Evolutionary conservation across 345 rosid species (phyloP), one percentile per base, ranked within the genome.

Genomic region (Pugionium cornutum): DNA sequence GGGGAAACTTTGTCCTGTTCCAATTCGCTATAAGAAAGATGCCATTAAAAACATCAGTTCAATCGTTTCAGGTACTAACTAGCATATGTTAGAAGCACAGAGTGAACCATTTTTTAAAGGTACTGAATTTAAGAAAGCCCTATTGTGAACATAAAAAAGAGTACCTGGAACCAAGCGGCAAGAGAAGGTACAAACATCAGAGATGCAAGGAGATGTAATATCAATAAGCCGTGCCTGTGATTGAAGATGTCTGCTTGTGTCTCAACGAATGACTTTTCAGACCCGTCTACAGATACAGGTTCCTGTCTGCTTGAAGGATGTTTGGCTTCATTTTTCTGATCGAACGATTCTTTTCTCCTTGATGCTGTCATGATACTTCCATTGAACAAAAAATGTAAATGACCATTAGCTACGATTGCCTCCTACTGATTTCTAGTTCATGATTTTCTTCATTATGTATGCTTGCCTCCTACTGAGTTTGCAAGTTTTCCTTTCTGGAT

Each of bases 121-220:
- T 18, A 18, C 18, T 18, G 18, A 18, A 39, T 53, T 51, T 7
- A 46, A 62, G 29, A 35, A 70, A 4, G 6, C 6, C 28, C 4
- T 11, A 29, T 7, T 32, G 36, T 3, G 47, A 44, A 53, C 31
- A 9, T 27, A 0, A 64, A 34, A 58, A 70, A 9, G 57, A 30
- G 34, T 83, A 94, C 99, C 97, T 94, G 96, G 73, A 85, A 77
- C 96, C 96, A 90, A 53, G 99, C 96, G 4, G 76, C 79, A 27
- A 94, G 81, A 42, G 99, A 90, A 51, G 99, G 99, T 46, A 79
- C 88, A 58, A 94, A 84, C 99, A 94, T 94, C 66, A 88, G 76
- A 50, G 87, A 62, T 11, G 89, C 85, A 65, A 90, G 79, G 68
- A 94, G 79, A 82, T 90, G 96, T 64, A 94, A 82, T 41, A 85